phyloP scores from a whole-genome alignment of 805 yeast genomes.

The Naumovozyma dairenensis region DNA sequence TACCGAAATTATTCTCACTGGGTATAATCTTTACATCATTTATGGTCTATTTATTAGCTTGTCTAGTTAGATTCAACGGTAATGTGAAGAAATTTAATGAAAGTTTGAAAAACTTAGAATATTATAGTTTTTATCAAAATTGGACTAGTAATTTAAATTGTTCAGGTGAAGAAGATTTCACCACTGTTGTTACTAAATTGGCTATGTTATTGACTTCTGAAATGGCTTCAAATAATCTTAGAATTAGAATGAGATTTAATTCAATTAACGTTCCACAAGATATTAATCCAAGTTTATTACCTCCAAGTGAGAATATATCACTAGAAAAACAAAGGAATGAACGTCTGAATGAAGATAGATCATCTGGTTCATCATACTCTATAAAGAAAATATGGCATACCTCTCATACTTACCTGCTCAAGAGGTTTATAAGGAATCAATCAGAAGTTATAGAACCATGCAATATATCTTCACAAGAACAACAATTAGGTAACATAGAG shows the following conservation, averaged over 20 bases:
- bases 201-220: conserved; percentile 20
- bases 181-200: conserved; percentile 14
- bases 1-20: conserved; percentile 44
- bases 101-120: conserved; percentile 20
- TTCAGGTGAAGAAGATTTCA: conserved; percentile 27
- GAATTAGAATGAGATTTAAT: conserved; percentile 23
- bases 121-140: conserved; percentile 30
- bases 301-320: too few relatives aligned
- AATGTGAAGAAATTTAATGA: conserved; percentile 9
- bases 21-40: conserved; percentile 52
- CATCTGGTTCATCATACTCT: too few relatives aligned
- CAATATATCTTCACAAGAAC: too few relatives aligned
- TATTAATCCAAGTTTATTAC: too few relatives aligned
- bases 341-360: too few relatives aligned
- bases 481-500: too few relatives aligned
- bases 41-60: conserved; percentile 46
- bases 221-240: conserved; percentile 11
- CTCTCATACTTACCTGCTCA: too few relatives aligned
- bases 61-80: conserved; percentile 39
- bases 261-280: conserved; percentile 12
- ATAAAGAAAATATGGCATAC: too few relatives aligned
- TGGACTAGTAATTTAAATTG: conserved; percentile 25
- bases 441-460: too few relatives aligned
- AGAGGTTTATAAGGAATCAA: too few relatives aligned
- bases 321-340: too few relatives aligned